Base-by-base conservation (phyloP, 495 filamentous ascomycete genomes). In the Lasiosphaeris hirsuta region DNA sequence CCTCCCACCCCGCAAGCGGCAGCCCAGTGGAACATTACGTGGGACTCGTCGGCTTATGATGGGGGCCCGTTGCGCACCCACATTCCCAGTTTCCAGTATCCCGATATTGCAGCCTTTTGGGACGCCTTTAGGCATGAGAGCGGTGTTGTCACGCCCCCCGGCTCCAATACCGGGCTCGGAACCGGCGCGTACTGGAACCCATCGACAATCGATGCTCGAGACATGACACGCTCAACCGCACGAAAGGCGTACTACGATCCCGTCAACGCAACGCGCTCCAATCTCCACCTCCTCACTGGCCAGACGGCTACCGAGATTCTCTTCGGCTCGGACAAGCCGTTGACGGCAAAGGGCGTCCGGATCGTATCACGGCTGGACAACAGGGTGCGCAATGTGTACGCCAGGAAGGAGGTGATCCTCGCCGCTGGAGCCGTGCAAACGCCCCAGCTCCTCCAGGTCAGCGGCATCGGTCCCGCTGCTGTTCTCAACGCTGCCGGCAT, bases 391-490 rank as follows among this genome's bases (percentile, higher is more conserved):
- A 54, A 17, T 10, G 59, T 67, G 0, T 65, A 62, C 45, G 63
- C 69, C 2, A 59, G 42, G 15, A 67, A 62, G 13, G 69, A 84
- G 61, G 76, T 83, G 23, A 78, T 83, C 54, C 57, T 84, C 33
- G 74, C 78, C 5, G 80, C 80, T 1, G 81, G 81, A 14, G 70
- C 75, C n/a, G 50, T 83, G 13, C 73, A 80, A 52, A 81, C 80
- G 13, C 81, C 81, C 3, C 81, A 82, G 39, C 64, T 84, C 4
- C 68, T 84, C 11, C 77, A 81, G 44, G 69, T 79, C 15, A 76
- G 73, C 57, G 81, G 81, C 15, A 75, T 83, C 49, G 80, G 81
- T 10, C 73, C 78, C 1, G 64, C 63, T 10, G 60, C 58, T 4
- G 67, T 81, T n/a, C 66, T 84, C 6, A 58, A 73, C 33, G 55